These are phyloP conservation scores for Nothopassalora personata DNA, from an alignment of 2,329 filamentous ascomycete genomes.

Conservation along the genomic window DNA sequence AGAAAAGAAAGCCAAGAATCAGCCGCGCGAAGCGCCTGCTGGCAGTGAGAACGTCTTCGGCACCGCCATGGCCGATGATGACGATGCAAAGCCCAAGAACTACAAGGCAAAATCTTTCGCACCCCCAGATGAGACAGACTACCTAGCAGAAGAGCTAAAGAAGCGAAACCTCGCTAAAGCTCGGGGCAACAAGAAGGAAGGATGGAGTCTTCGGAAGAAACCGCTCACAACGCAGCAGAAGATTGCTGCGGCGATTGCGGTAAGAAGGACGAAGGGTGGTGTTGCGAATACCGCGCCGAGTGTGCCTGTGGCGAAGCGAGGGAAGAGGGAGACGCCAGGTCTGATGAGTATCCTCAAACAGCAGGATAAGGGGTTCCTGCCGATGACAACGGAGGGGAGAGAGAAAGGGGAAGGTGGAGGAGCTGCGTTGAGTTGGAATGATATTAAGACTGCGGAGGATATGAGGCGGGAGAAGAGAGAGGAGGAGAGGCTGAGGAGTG, in stretches of 20 bases:
- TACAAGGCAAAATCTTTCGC: neutral
- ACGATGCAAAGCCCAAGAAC: neutral
- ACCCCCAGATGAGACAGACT: neutral
- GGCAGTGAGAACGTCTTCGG: too few relatives aligned
- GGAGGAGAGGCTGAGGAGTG: conserved; percentile 1
- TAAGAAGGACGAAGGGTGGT: neutral
- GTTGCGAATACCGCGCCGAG: neutral
- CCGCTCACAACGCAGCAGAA: conserved; percentile 4
- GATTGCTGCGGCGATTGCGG: neutral
- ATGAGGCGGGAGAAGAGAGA: conserved; percentile 1
- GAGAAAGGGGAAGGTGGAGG: neutral
- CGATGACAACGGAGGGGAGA: neutral
- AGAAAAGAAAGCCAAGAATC: neutral
- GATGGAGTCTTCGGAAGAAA: neutral
- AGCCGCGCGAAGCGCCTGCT: neutral
- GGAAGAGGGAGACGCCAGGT: neutral
- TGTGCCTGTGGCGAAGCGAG: neutral
- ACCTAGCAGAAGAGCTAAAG: neutral
- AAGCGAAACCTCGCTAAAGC: neutral
- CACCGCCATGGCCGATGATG: neutral
- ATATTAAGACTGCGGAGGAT: neutral
- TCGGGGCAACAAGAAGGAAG: neutral
- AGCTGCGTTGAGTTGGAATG: neutral
- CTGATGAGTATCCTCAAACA: neutral
- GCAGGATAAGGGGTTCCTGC: neutral